Evolutionary conservation across 176 grass and related monocot species (phyloP).

Genomic region (Musa itinerans): DNA sequence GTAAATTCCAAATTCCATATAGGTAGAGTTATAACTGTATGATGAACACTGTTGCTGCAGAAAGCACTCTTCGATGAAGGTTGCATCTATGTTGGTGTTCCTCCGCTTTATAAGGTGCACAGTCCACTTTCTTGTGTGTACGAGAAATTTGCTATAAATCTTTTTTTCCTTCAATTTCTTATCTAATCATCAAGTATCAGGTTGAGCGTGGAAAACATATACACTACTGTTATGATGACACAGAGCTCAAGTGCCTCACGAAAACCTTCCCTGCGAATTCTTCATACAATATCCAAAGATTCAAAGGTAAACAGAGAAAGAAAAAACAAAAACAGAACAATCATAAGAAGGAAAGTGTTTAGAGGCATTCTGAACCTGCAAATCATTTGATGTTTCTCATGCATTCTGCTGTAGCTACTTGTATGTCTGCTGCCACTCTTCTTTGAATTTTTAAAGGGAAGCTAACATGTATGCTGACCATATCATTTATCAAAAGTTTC

Average conservation of each 20-base stretch:
- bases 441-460: too few species aligned
- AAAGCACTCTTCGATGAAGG: conserved; percentile 94
- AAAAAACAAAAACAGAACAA: too few species aligned
- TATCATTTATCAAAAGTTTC: too few species aligned
- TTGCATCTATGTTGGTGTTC: conserved; percentile 91
- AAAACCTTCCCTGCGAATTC: conserved; percentile 76
- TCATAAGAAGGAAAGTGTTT: background rate
- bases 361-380: background rate
- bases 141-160: background rate
- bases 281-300: conserved; percentile 75
- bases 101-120: conserved; percentile 88
- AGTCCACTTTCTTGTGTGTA: background rate
- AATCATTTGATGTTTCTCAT: background rate
- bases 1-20: conserved; percentile 6
- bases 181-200: conserved; percentile 30
- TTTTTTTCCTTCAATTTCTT: background rate
- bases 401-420: background rate
- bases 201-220: conserved; percentile 92
- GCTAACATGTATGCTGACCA: too few species aligned
- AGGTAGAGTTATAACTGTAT: background rate
- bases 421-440: background rate
- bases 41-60: conserved; percentile 27
- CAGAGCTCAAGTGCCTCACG: conserved; percentile 56
- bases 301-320: conserved; percentile 54
- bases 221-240: conserved; percentile 84